Base-by-base conservation (phyloP, 2,329 filamentous ascomycete species). In the Arthrobotrys sinensis region DNA sequence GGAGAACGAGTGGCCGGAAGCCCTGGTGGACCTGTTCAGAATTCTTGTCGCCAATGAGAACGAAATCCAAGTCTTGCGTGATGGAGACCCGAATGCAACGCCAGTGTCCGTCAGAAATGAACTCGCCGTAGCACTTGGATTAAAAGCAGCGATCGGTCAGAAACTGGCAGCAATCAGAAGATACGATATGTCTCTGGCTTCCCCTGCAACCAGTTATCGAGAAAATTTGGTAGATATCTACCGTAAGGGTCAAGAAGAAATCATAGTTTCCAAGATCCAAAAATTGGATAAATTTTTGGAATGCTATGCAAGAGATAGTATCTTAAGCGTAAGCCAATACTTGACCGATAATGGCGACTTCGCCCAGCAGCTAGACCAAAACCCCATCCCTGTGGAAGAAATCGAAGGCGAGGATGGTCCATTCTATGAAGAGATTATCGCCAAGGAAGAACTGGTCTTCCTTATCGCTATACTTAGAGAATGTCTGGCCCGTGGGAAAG, bases 71-170 rank as follows among this genome's bases (percentile, higher is more conserved):
- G 21, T 14, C 14, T 28, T 78, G 16, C 19, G 64, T 36, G 40
- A 38, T 16, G 45, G 34, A 38, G 50, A 72, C 24, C 8, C 28
- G 1, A 72, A 72, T 24, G 32, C 14, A 21, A 63, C 36, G 1
- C 75, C 75, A 34, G 16, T 78, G 40, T 78, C 75, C 11, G 68
- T 64, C 8, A 66, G 67, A 50, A 78, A 78, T 38, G 75, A 78
- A 14, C 75, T 78, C 3, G 67, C 75, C 10, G 75, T 78, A 3
- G 67, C 67, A 3, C 43, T 78, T 36, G 67, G 62, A 7, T 32
- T 78, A 11, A 71, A 63, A 32, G 43, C 65, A 38, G 75, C 75
- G 1, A 72, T 78, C n/a, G 40, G 38, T 4, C 75, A 78, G n/a
- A 78, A 78, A 21, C 45, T 78, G 2, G 21, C 53, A 32, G 46